Base-by-base conservation (phyloP, 129 eudicot genomes). In the Pittosporum tobira region DNA sequence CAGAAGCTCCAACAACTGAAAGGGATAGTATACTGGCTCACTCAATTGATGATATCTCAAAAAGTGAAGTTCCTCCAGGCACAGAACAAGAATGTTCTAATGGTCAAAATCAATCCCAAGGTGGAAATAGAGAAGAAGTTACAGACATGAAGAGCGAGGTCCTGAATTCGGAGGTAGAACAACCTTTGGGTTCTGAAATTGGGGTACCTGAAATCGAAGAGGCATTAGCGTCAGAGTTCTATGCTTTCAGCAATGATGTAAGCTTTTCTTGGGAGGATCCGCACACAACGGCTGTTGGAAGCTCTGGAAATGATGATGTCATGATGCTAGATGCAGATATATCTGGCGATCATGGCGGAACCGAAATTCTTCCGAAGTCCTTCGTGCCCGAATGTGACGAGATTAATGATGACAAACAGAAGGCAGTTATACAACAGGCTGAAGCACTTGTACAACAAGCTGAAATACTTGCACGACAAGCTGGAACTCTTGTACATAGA, bases 1-100 rank as follows among this genome's bases (percentile, higher is more conserved):
- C 42, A 6, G 11, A 36, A 5, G 42, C 11, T 36, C 11, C 42
- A 5, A 36, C 42, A 5, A 36, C 9, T 6, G 48, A 44, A 44
- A n/a, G n/a, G n/a, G n/a, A n/a, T n/a, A n/a, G n/a, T n/a, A n/a
- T n/a, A n/a, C n/a, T n/a, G n/a, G n/a, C n/a, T n/a, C n/a, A n/a
- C n/a, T n/a, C 19, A 5, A n/a, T 43, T 25, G 4, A 6, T 25
- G 6, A 43, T 24, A 28, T 13, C 7, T 26, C 54, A 28, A 14
- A 45, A n/a, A 18, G 4, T 44, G 53, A 61, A 10, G 65, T 61
- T 45, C 38, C 13, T 24, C 25, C 44, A 40, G 36, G 50, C n/a
- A 44, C 38, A 61, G 44, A 48, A 23, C 40, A 8, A 15, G 22
- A 64, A 45, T 70, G 65, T 43, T 46, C 61, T 26, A 61, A 43